Evolutionary conservation across 1,139 yeast genomes (phyloP), one percentile per base, ranked within the genome.

Genomic region (Taphrina betulina): DNA sequence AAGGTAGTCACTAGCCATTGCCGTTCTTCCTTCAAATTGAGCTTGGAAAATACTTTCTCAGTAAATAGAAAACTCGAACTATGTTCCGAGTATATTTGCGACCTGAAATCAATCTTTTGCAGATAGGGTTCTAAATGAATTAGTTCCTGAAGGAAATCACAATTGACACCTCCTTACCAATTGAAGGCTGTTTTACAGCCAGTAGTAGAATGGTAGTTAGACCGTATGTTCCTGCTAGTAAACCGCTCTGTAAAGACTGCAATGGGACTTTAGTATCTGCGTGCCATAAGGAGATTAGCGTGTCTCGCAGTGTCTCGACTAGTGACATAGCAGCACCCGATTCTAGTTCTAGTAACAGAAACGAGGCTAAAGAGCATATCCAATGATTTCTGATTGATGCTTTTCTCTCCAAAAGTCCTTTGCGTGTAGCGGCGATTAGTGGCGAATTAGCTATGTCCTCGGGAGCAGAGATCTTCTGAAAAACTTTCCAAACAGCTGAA

Each of bases 381-480:
- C 97, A 92, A 22, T 80, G 71, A 63, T 79, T 80, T 62, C 83
- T 78, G 35, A 86, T 68, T 34, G 77, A 78, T 8, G 77, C 69
- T 62, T 85, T 85, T n/a, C n/a, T n/a, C n/a, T n/a, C n/a, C n/a
- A n/a, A n/a, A n/a, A n/a, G n/a, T n/a, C n/a, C n/a, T n/a, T n/a
- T n/a, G n/a, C n/a, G n/a, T n/a, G n/a, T n/a, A 14, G 75, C 73
- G 10, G 71, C 71, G 1, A 62, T n/a, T n/a, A n/a, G n/a, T n/a
- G n/a, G n/a, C n/a, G n/a, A n/a, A n/a, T n/a, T n/a, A n/a, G n/a
- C n/a, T n/a, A n/a, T n/a, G n/a, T n/a, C n/a, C n/a, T n/a, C n/a
- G n/a, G n/a, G n/a, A n/a, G n/a, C n/a, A n/a, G n/a, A n/a, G n/a
- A n/a, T n/a, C n/a, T n/a, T n/a, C 57, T 57, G 62, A 23, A 75